Percentiles rank a stretch among this genome's conserved stretches.
These are phyloP conservation scores for Anthracocystis panici-leucophaei DNA, from an alignment of 1,284 basidiomycete genomes.

Conservation along the genomic window DNA sequence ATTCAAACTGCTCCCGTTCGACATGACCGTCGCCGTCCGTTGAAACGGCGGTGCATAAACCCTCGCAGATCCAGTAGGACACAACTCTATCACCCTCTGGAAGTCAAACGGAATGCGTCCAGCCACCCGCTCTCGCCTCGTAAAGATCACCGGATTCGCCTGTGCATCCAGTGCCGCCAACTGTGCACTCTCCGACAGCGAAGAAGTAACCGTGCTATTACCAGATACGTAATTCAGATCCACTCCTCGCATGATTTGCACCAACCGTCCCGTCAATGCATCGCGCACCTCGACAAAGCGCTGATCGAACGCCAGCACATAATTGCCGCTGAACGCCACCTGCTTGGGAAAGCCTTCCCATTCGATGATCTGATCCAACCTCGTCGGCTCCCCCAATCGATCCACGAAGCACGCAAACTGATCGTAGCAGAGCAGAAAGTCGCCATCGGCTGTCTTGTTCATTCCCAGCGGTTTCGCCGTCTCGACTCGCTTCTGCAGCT, in stretches of 20 bases:
- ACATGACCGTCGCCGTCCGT: constrained; percentile 32
- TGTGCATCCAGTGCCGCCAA: constrained; percentile 45
- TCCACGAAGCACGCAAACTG: constrained; percentile 83
- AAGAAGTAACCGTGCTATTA: constrained; percentile 42
- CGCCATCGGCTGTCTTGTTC: constrained; percentile 82
- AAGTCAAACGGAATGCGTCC: constrained; percentile 49
- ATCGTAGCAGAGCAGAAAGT: constrained; percentile 92
- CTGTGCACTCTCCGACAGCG: constrained; percentile 34
- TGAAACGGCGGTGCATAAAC: constrained; percentile 33
- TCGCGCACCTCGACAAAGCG: constrained; percentile 94
- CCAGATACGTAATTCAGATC: constrained; percentile 82
- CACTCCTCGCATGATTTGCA: constrained; percentile 86
- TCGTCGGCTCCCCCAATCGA: constrained; percentile 68
- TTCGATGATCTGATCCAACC: constrained; percentile 81
- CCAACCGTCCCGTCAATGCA: constrained; percentile 83
- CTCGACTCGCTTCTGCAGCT: constrained; percentile 84
- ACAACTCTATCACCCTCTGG: constrained; percentile 46
- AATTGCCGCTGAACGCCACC: constrained; percentile 88
- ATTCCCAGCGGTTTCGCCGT: constrained; percentile 84
- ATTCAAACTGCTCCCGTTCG: constrained; percentile 38
- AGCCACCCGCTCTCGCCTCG: constrained; percentile 31
- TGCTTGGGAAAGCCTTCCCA: constrained; percentile 83
- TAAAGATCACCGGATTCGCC: constrained; percentile 53
- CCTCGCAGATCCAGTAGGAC: constrained; percentile 23
- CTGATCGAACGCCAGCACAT: constrained; percentile 88